A percentile compares a stretch with the other conserved stretches of the same genome.
These are phyloP conservation scores for Scutellaria baicalensis DNA, from an alignment of 257 asterid species.

Conservation along the genomic window DNA sequence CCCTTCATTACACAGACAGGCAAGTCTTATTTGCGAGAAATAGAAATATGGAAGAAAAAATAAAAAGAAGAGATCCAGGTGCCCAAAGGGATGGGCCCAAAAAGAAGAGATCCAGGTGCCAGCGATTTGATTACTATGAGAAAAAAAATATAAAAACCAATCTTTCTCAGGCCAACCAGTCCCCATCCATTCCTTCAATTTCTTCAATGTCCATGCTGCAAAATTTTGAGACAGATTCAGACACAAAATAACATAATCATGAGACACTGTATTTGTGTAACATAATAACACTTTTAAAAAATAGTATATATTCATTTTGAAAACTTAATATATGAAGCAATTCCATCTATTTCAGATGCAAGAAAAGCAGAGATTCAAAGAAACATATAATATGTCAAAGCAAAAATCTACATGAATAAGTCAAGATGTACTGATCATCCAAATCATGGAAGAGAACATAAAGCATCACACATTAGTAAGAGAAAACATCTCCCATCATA, in stretches of 20 bases:
- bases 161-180: constrained; percentile 75
- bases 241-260: background rate
- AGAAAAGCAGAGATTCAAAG: background rate
- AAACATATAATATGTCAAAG: background rate
- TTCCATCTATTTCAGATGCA: constrained; percentile 1
- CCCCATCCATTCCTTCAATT: constrained; percentile 86
- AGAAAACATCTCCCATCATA: constrained; percentile 7
- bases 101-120: constrained; percentile 17
- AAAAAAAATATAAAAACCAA: constrained; percentile 30
- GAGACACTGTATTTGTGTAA: background rate
- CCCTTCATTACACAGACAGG: constrained; percentile 23
- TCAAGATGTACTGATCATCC: background rate
- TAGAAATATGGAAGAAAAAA: background rate
- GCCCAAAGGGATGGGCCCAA: constrained; percentile 6
- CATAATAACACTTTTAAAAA: background rate
- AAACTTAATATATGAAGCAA: background rate
- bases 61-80: background rate
- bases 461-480: background rate
- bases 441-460: background rate
- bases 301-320: too few species aligned
- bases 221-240: background rate
- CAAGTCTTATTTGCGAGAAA: constrained; percentile 32
- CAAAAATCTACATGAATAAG: background rate
- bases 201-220: constrained; percentile 93
- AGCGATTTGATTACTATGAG: constrained; percentile 39